Percentiles rank a stretch among this genome's conserved stretches.
These are phyloP conservation scores for Cryptococcus sp. DNA, from an alignment of 1,284 basidiomycete genomes.

Conservation along the genomic window DNA sequence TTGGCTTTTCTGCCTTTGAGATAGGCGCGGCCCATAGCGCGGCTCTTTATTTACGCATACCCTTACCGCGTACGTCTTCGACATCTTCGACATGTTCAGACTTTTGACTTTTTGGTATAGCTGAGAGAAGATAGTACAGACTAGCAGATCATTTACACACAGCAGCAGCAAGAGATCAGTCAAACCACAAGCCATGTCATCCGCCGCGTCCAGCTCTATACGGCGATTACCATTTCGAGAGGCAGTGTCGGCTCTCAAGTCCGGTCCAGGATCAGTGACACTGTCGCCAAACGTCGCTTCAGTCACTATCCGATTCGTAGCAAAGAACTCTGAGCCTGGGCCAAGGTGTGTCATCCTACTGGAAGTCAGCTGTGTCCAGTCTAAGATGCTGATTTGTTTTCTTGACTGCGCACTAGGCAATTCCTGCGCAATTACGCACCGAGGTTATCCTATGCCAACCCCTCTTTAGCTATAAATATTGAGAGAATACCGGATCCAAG, in stretches of 20 bases:
- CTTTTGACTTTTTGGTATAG: background rate
- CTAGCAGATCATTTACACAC: background rate
- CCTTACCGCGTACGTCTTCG: too few species aligned
- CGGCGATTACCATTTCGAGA: constrained; percentile 31
- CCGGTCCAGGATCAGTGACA: constrained; percentile 22
- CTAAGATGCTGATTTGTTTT: too few species aligned
- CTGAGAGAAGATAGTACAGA: too few species aligned
- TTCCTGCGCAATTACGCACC: constrained; percentile 41
- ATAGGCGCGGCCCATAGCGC: too few species aligned
- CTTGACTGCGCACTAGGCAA: constrained; percentile 23
- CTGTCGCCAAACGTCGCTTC: constrained; percentile 28
- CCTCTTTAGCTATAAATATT: constrained; percentile 32
- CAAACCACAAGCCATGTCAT: constrained; percentile 7
- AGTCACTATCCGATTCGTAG: constrained; percentile 32
- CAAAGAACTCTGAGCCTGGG: constrained; percentile 34
- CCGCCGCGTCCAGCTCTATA: constrained; percentile 18
- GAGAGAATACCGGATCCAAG: constrained; percentile 34
- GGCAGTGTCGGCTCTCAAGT: constrained; percentile 24
- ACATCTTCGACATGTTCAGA: background rate
- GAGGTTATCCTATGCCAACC: constrained; percentile 46
- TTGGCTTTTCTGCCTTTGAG: too few species aligned
- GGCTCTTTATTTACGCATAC: too few species aligned
- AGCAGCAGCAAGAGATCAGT: background rate
- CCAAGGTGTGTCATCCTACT: constrained; percentile 30
- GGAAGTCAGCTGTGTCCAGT: background rate